Evolutionary conservation across 441 rosid species (phyloP), one percentile per base, ranked within the genome.

Genomic region (Capsella rubella): DNA sequence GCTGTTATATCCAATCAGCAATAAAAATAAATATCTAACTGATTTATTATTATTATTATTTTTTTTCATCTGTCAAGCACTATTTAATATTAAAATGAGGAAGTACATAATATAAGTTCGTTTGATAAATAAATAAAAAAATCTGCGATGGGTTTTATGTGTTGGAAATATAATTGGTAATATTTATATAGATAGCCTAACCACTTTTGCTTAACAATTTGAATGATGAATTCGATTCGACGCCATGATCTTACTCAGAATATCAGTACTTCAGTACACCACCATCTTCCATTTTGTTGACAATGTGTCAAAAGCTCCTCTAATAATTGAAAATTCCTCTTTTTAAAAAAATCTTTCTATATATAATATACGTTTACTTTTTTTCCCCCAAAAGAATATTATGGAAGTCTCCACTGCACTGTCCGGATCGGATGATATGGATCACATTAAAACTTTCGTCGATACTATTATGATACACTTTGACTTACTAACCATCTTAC

Each of bases 181-280:
- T 18, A 21, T 12, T 10, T 40, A 10, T 53, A 27, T 47, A 71
- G 32, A 47, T 61, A 42, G 25, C 43, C 28, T 71, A 71, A 61
- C 40, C 14, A 2, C 45, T 34, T 31, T 8, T 31, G 31, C 10
- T 9, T 35, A 46, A 43, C 35, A 32, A 21, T 56, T 60, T 37
- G 67, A 60, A 28, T 42, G 60, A 42, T 72, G 58, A 52, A 61
- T 39, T 21, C 5, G 25, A 72, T 72, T 61, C 62, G 69, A 52
- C 62, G 61, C 62, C 69, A 51, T 51, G 35, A 62, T 51, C 45
- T 39, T 71, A 14, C 25, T 37, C 28, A 59, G 12, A 49, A 59
- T 4, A 70, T 59, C 50, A 60, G 39, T 27, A 28, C 1, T 21
- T 21, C 43, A 27, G 52, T 21, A 21, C 64, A 59, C 66, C 43